Conservation (phyloP, 148 eudicot genomes). For the Nepenthes mirabilis region DNA sequence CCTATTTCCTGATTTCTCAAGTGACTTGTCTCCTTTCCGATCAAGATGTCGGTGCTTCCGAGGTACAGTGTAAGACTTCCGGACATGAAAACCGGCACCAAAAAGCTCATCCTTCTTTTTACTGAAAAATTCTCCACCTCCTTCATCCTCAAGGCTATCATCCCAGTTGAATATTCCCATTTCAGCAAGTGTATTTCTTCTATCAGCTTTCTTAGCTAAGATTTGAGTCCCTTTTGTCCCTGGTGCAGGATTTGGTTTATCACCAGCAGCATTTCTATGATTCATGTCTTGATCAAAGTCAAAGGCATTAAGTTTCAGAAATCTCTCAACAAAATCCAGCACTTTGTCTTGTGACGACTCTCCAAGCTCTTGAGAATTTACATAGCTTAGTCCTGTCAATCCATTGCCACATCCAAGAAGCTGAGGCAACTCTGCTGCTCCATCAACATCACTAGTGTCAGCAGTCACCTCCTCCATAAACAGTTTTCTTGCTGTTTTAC, state of each 20-base stretch:
- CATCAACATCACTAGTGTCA: constrained; percentile 10
- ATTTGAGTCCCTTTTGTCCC: constrained; percentile 52
- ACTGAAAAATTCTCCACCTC: constrained; percentile 79
- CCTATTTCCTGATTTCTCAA: constrained; percentile 13
- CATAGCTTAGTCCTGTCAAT: constrained; percentile 64
- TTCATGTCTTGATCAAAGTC: constrained; percentile 27
- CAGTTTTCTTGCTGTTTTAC: constrained; percentile 48
- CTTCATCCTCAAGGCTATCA: constrained; percentile 75
- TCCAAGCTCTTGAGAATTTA: constrained; percentile 90
- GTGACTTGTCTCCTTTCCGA: constrained; percentile 6
- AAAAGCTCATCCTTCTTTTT: constrained; percentile 54
- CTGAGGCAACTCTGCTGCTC: constrained; percentile 14
- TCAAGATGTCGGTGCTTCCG: constrained; percentile 14
- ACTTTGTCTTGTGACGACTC: constrained; percentile 80
- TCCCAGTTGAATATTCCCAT: constrained; percentile 63
- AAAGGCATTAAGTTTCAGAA: constrained; percentile 35
- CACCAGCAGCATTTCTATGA: constrained; percentile 11
- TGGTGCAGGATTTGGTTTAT: constrained; percentile 23
- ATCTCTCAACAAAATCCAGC: constrained; percentile 68
- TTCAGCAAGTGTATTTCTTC: constrained; percentile 15
- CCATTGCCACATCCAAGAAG: constrained; percentile 20
- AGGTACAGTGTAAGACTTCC: constrained; percentile 21
- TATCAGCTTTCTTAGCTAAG: constrained; percentile 39
- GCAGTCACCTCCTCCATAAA: constrained; percentile 31
- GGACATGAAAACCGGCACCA: constrained; percentile 11